phyloP scores from a whole-genome alignment of 352 stramenopile genomes.

The Detonula confervacea region DNA sequence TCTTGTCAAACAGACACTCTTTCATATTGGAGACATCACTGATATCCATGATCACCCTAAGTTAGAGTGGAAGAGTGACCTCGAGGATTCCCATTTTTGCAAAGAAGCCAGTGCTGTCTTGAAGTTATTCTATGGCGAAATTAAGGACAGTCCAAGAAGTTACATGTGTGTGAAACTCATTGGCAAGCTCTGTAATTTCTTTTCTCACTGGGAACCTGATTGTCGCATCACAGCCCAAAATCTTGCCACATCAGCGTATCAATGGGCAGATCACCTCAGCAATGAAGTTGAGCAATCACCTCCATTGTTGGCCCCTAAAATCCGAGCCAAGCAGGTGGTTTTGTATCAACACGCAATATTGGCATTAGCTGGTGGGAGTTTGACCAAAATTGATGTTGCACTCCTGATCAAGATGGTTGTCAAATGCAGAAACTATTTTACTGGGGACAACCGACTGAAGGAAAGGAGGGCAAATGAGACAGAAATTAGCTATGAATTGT shows the following conservation, averaged over 20 bases:
- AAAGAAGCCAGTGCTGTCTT: conserved; percentile 19
- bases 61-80: conserved; percentile 48
- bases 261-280: conserved; percentile 42
- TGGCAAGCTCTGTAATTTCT: conserved; percentile 49
- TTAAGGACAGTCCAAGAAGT: conserved; percentile 39
- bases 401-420: conserved; percentile 43
- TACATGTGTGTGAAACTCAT: conserved; percentile 36
- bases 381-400: conserved; percentile 42
- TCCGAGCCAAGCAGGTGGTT: conserved; percentile 44
- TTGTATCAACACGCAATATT: conserved; percentile 52
- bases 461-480: conserved; percentile 39
- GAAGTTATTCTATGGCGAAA: conserved; percentile 33
- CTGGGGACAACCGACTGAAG: conserved; percentile 13
- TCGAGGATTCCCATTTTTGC: conserved; percentile 20
- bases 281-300: conserved; percentile 32
- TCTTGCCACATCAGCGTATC: conserved; percentile 27
- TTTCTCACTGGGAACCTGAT: conserved; percentile 26
- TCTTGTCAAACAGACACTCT: conserved; percentile 43
- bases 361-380: conserved; percentile 22
- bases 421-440: conserved; percentile 47
- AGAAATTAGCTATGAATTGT: conserved; percentile 34
- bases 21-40: conserved; percentile 48
- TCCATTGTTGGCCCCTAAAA: conserved; percentile 7
- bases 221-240: conserved; percentile 26
- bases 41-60: not conserved